phyloP scores from a whole-genome alignment of 768 basidiomycete genomes.

The Calocybe cyanea region DNA sequence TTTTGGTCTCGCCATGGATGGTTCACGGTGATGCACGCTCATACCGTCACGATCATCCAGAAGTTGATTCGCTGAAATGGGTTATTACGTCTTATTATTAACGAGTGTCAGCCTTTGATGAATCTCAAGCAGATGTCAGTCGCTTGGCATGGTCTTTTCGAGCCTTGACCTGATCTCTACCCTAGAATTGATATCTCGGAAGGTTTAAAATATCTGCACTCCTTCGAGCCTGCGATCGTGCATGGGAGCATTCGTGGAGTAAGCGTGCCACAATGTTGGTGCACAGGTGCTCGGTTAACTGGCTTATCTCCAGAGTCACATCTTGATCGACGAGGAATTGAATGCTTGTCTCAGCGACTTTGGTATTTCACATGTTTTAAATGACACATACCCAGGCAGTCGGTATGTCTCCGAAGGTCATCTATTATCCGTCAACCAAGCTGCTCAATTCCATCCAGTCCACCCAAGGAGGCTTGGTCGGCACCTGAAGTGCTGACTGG shows the following conservation, averaged over 20 bases:
- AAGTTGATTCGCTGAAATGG: not conserved
- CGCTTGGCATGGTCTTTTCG: too few species aligned
- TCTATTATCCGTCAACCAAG: not conserved
- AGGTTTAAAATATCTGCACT: not conserved
- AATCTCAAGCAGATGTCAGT: not conserved
- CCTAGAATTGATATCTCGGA: not conserved
- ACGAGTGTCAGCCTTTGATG: not conserved
- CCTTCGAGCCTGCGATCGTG: not conserved
- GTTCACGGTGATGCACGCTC: not conserved
- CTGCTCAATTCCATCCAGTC: not conserved
- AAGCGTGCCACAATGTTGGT: not conserved
- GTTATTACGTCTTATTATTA: not conserved
- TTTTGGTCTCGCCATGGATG: slow-evolving; percentile 1
- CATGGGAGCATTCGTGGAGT: not conserved
- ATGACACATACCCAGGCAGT: not conserved
- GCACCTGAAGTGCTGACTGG: not conserved
- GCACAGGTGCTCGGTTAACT: not conserved
- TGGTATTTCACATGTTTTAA: not conserved
- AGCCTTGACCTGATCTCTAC: not conserved
- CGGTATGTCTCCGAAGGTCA: not conserved
- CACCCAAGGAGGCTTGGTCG: not conserved
- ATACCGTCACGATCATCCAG: not conserved
- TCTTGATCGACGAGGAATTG: not conserved
- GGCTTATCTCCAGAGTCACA: not conserved
- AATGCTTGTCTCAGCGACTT: not conserved